These are phyloP conservation scores for Blastobotrys illinoisensis DNA, from an alignment of 1,139 yeast species.

Conservation along the genomic window DNA sequence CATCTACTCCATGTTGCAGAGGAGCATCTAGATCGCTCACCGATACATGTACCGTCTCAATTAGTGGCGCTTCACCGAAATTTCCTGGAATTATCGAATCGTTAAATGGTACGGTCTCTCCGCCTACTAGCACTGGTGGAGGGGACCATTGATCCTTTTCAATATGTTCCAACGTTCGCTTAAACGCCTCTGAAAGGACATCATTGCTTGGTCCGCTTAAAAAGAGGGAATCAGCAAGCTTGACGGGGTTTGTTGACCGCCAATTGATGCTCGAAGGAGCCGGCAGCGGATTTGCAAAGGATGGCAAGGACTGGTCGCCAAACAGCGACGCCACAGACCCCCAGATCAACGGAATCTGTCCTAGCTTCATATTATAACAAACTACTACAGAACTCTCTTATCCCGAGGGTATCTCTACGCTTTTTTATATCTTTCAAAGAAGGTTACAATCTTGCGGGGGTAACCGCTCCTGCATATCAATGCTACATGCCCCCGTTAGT, in stretches of 20 bases:
- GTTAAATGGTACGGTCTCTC: background rate
- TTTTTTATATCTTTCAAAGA: background rate
- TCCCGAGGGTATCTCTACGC: background rate
- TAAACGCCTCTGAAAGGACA: conserved; percentile 6
- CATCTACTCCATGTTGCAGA: conserved; percentile 41
- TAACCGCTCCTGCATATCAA: background rate
- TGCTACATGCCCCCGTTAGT: background rate
- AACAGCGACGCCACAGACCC: conserved; percentile 1
- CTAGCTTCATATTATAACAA: conserved; percentile 3
- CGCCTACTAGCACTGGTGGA: background rate
- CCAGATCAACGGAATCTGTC: conserved; percentile 3
- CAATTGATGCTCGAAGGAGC: conserved; percentile 4
- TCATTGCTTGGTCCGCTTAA: conserved; percentile 7
- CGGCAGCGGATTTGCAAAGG: conserved; percentile 8
- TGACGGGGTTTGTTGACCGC: conserved; percentile 2
- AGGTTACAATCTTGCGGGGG: background rate
- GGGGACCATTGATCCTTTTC: conserved; percentile 5
- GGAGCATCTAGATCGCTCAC: conserved; percentile 29
- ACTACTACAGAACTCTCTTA: background rate
- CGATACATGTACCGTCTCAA: conserved; percentile 16
- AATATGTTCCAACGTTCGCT: conserved; percentile 5
- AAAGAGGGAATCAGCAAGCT: background rate
- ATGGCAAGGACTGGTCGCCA: background rate
- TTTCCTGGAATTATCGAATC: background rate
- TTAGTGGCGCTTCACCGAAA: background rate